Conservation (phyloP, 139 green algal genomes). For the Auxenochlorella pyrenoidosa region DNA sequence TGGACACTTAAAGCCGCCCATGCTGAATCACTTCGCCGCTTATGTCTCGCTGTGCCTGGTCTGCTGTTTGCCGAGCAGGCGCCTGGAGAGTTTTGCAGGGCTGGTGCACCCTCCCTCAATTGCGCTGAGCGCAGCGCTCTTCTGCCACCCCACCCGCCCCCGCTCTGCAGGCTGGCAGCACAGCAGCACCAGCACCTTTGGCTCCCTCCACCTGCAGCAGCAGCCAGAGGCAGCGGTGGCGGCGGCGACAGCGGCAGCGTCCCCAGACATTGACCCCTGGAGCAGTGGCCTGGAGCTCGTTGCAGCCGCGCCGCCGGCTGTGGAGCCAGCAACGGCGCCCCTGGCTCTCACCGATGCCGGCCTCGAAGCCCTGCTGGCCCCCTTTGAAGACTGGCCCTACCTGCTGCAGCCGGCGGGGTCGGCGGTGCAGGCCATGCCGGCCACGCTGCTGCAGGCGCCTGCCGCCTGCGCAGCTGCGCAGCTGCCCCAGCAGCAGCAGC, state of each 20-base stretch:
- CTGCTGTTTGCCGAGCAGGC: no score
- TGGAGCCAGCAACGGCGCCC: background rate
- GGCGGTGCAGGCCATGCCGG: background rate
- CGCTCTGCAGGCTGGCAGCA: constrained; percentile 7
- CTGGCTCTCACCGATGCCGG: constrained; percentile 9
- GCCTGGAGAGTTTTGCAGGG: no score
- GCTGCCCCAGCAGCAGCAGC: background rate
- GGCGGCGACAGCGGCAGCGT: background rate
- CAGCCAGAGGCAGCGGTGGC: background rate
- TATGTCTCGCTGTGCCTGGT: no score
- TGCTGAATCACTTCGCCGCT: no score
- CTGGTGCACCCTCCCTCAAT: no score
- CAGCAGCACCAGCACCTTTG: background rate
- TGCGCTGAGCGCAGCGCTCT: no score
- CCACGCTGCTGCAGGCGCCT: background rate
- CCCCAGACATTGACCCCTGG: background rate
- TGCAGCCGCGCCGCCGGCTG: background rate
- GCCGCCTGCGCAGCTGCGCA: background rate
- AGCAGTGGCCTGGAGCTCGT: constrained; percentile 6
- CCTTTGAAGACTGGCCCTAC: constrained; percentile 26
- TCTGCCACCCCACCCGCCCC: background rate
- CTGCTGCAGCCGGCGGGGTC: constrained; percentile 6
- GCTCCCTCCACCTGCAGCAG: background rate
- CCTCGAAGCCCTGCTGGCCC: constrained; percentile 16
- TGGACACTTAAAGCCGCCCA: no score